These are phyloP conservation scores for Trypethelium eluteriae DNA, from an alignment of 495 filamentous ascomycete species.

Conservation along the genomic window DNA sequence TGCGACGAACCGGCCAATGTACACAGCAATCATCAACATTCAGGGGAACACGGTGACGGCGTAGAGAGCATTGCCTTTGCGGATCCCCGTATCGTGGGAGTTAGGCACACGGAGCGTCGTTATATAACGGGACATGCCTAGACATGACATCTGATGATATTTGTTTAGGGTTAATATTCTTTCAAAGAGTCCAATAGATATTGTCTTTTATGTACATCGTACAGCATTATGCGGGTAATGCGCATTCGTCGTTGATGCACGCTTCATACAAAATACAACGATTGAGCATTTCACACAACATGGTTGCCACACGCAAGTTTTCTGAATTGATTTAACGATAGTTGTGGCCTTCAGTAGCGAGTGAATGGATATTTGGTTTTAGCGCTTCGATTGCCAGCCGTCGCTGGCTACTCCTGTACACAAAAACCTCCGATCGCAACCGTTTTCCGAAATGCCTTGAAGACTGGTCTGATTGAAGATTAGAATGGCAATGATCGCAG, in stretches of 20 bases:
- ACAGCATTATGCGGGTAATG: not conserved
- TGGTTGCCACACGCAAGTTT: too few relatives aligned
- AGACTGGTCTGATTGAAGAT: too few relatives aligned
- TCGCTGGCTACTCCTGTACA: too few relatives aligned
- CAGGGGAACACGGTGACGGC: constrained; percentile 1
- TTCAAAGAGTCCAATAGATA: not conserved
- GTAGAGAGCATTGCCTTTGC: not conserved
- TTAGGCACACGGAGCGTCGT: not conserved
- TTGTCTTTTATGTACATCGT: not conserved
- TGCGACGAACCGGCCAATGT: constrained; percentile 11
- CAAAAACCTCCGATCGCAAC: too few relatives aligned
- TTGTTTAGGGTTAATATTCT: not conserved
- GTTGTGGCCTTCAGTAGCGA: not conserved
- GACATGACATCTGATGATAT: not conserved
- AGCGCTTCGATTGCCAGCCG: too few relatives aligned
- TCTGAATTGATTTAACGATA: not conserved
- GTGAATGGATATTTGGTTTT: too few relatives aligned
- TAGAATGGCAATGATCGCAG: too few relatives aligned
- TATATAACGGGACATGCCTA: not conserved
- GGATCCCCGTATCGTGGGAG: not conserved
- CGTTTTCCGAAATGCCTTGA: too few relatives aligned
- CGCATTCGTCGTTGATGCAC: not conserved
- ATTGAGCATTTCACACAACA: too few relatives aligned
- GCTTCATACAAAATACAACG: not conserved
- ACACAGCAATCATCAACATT: constrained; percentile 11